Percentiles rank a stretch among this genome's conserved stretches.
These are phyloP conservation scores for Apiospora pterosperma DNA, from an alignment of 2,329 filamentous ascomycete genomes.

Conservation along the genomic window DNA sequence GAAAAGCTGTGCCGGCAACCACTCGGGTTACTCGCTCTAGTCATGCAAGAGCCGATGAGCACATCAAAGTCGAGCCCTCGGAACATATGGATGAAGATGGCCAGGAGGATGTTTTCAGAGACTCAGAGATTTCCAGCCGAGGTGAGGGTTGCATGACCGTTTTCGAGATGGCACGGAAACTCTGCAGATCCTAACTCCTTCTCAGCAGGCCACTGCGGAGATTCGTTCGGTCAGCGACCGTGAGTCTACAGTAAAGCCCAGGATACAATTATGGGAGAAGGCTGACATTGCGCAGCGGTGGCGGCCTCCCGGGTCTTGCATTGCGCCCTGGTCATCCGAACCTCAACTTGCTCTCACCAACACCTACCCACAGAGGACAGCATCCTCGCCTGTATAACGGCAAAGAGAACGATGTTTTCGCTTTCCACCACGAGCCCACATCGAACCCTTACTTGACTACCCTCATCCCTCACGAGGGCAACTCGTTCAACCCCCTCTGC, in stretches of 20 bases:
- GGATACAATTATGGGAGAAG: constrained; percentile 16
- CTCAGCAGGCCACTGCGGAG: constrained; percentile 15
- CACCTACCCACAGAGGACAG: constrained; percentile 21
- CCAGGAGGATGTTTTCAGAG: constrained; percentile 12
- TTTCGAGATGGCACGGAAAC: constrained; percentile 7
- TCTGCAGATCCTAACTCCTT: constrained; percentile 16
- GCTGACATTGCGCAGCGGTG: constrained; percentile 16
- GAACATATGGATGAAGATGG: neutral
- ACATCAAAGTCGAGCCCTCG: neutral
- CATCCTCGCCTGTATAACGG: constrained; percentile 18
- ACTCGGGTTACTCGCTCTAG: neutral
- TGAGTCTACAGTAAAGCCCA: constrained; percentile 8
- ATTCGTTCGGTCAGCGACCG: constrained; percentile 16
- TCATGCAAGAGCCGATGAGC: neutral
- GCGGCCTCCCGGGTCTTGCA: constrained; percentile 33
- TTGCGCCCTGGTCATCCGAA: constrained; percentile 35
- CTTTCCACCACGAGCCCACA: constrained; percentile 18
- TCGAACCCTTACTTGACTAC: constrained; percentile 26
- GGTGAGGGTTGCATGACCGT: constrained; percentile 23
- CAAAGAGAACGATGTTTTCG: constrained; percentile 29
- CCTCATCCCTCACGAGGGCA: constrained; percentile 19
- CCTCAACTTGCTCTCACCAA: constrained; percentile 26
- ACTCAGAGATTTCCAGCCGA: constrained; percentile 11
- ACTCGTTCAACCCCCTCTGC: constrained; percentile 31
- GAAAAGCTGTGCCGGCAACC: neutral